Percentiles rank a stretch among this genome's conserved stretches.
These are phyloP conservation scores for Solanum lycopersicoides DNA, from an alignment of 257 asterid genomes.

Conservation along the genomic window DNA sequence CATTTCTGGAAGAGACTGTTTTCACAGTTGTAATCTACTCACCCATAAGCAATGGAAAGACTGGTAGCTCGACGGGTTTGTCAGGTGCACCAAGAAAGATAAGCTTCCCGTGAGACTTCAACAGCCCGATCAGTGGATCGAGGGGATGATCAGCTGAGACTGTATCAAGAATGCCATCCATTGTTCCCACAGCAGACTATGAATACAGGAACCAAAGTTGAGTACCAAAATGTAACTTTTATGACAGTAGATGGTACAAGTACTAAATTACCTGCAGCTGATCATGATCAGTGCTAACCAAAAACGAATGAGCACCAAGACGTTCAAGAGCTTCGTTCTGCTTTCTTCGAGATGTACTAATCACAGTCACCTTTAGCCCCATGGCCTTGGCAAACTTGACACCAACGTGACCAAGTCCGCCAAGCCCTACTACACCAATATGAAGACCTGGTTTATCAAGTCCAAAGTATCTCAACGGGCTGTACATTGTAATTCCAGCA, in stretches of 20 bases:
- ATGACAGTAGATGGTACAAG: neutral
- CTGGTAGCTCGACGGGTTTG: constrained; percentile 33
- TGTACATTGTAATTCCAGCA: constrained; percentile 3
- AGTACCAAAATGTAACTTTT: neutral
- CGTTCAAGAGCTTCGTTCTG: neutral
- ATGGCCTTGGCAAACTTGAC: constrained; percentile 13
- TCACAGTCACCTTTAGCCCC: neutral
- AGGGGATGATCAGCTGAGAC: constrained; percentile 39
- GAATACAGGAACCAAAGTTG: neutral
- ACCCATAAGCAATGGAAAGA: constrained; percentile 29
- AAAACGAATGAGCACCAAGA: constrained; percentile 6
- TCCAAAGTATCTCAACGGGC: constrained; percentile 1
- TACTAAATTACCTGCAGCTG: neutral
- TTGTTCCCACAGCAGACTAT: constrained; percentile 31
- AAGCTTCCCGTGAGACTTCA: constrained; percentile 44
- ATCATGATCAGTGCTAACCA: neutral
- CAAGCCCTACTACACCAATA: constrained; percentile 6
- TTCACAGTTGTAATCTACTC: neutral
- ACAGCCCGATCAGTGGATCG: constrained; percentile 24
- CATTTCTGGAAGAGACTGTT: neutral
- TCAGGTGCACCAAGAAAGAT: constrained; percentile 33
- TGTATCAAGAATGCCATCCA: constrained; percentile 44
- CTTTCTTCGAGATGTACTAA: constrained; percentile 5
- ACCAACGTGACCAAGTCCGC: constrained; percentile 9
- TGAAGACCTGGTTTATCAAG: neutral